These are phyloP conservation scores for Spinellus fusiger DNA, from an alignment of 192 early-diverging fungal species.

Conservation along the genomic window DNA sequence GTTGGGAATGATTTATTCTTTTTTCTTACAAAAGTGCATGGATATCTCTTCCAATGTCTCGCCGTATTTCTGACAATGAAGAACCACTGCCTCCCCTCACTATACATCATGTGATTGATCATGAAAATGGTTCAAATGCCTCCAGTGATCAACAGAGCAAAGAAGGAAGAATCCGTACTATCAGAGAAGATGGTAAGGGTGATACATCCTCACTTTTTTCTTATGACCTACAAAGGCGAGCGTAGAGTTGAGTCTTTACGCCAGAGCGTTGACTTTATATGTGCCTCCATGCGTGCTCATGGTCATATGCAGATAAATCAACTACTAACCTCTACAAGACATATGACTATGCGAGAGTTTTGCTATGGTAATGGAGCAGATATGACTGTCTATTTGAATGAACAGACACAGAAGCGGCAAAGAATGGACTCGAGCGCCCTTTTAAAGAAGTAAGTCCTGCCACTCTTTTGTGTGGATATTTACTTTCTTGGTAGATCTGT, in stretches of 20 bases:
- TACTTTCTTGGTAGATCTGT: too few relatives aligned
- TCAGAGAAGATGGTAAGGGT: too few relatives aligned
- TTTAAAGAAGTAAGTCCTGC: background rate
- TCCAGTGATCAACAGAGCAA: too few relatives aligned
- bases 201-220: background rate
- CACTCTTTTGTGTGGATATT: background rate
- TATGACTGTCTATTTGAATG: background rate
- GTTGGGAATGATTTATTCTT: too few relatives aligned
- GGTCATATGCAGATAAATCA: slow-evolving; percentile 13
- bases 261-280: slow-evolving; percentile 6
- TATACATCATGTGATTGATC: too few relatives aligned
- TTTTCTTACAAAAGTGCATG: too few relatives aligned
- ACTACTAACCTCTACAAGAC: background rate
- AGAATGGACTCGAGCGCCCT: background rate
- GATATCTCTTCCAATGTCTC: too few relatives aligned
- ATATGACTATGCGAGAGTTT: slow-evolving; percentile 6
- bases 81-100: too few relatives aligned
- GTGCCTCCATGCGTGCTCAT: slow-evolving; percentile 5
- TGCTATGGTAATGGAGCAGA: slow-evolving; percentile 1
- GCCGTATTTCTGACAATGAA: too few relatives aligned
- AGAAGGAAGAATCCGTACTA: too few relatives aligned
- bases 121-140: too few relatives aligned
- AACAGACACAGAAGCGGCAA: background rate
- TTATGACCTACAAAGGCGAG: background rate
- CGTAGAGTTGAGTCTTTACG: slow-evolving; percentile 9